Evolutionary conservation across 2,329 filamentous ascomycete species (phyloP).

Genomic region (Emmonsia crescens): DNA sequence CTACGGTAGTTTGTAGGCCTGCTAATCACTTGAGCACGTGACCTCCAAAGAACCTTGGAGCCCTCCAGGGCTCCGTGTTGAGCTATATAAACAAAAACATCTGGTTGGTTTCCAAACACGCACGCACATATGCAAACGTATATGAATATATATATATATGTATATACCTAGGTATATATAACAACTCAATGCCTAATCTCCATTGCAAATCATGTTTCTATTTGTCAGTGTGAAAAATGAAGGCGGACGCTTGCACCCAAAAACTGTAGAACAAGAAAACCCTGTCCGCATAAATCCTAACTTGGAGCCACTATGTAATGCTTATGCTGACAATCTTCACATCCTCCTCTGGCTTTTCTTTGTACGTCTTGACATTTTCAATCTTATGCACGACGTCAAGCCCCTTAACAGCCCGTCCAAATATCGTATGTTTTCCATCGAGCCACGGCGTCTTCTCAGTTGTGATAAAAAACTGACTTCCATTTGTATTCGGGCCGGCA

Average conservation of each 20-base stretch:
- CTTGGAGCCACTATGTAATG: conserved; percentile 12
- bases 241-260: not conserved
- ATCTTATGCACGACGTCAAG: conserved; percentile 94
- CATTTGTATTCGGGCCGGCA: conserved; percentile 88
- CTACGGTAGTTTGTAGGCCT: no score
- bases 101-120: not conserved
- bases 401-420: conserved; percentile 79
- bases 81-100: no score
- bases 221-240: not conserved
- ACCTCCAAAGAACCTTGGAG: no score
- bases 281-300: not conserved
- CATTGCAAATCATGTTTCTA: not conserved
- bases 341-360: conserved; percentile 92
- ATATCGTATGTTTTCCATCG: conserved; percentile 92
- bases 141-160: not conserved
- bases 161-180: not conserved
- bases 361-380: conserved; percentile 75
- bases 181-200: not conserved
- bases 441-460: conserved; percentile 96
- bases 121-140: not conserved
- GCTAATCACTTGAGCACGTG: no score
- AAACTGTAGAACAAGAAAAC: not conserved
- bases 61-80: no score
- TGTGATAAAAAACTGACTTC: conserved; percentile 95
- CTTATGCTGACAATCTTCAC: conserved; percentile 90